Evolutionary conservation across 2,329 filamentous ascomycete species (phyloP).

Genomic region (Diaporthe vaccinii): DNA sequence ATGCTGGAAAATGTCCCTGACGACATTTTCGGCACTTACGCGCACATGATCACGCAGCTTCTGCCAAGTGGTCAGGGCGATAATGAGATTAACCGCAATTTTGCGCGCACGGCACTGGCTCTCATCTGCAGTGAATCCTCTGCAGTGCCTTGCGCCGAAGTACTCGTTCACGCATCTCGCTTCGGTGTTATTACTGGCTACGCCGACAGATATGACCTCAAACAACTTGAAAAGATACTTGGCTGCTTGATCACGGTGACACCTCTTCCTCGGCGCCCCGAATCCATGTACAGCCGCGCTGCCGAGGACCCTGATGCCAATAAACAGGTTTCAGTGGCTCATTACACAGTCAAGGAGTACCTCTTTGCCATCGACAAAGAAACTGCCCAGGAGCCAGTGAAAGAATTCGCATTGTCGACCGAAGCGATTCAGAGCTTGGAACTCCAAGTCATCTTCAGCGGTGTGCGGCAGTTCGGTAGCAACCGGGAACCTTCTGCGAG

Average conservation of each 20-base stretch:
- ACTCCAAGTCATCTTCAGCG: slow-evolving; percentile 24
- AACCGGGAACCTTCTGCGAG: background rate
- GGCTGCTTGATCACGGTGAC: slow-evolving; percentile 20
- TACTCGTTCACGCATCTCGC: slow-evolving; percentile 13
- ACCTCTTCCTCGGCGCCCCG: background rate
- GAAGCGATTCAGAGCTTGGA: slow-evolving; percentile 2
- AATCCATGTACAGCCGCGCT: background rate
- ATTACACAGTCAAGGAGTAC: slow-evolving; percentile 38
- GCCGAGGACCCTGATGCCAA: too few relatives aligned
- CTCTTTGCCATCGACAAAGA: background rate
- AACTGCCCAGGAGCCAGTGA: background rate
- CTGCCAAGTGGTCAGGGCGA: background rate
- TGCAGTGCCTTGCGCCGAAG: background rate
- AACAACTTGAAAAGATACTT: slow-evolving; percentile 6
- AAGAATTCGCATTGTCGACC: background rate
- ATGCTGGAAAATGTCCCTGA: slow-evolving; percentile 5
- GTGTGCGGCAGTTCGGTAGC: background rate
- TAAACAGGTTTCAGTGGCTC: slow-evolving; percentile 14
- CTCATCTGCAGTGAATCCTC: slow-evolving; percentile 26
- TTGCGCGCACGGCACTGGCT: slow-evolving; percentile 28
- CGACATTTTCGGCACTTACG: background rate
- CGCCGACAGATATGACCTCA: background rate
- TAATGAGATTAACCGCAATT: background rate
- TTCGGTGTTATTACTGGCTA: background rate
- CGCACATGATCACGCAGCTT: background rate